Evolutionary conservation across 2,329 filamentous ascomycete genomes (phyloP).

Genomic region (Teratosphaeria pseudoeucalypti): DNA sequence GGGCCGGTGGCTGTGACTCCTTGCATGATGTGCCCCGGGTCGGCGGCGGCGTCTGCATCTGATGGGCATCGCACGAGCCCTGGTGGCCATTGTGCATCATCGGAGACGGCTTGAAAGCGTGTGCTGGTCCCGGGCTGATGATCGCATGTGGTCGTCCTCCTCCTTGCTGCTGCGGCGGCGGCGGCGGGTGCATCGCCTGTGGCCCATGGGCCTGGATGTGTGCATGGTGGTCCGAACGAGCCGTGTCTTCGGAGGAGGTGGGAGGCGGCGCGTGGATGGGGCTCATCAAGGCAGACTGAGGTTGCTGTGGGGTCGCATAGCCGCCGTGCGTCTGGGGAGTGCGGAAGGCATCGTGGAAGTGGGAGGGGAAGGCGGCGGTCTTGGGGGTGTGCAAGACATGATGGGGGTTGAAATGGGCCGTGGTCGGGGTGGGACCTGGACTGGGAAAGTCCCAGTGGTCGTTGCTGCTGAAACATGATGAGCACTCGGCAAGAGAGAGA

Average conservation of each 20-base stretch:
- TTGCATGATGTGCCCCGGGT: slow-evolving; percentile 45
- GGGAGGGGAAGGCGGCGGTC: slow-evolving; percentile 30
- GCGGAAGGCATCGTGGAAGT: slow-evolving; percentile 42
- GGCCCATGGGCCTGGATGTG: slow-evolving; percentile 11
- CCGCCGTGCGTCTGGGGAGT: slow-evolving; percentile 35
- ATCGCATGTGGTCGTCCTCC: slow-evolving; percentile 4
- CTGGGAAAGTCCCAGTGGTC: slow-evolving; percentile 40
- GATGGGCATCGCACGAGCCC: slow-evolving; percentile 24
- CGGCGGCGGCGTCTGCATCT: slow-evolving; percentile 53
- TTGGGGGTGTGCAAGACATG: slow-evolving; percentile 37
- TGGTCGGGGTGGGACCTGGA: slow-evolving; percentile 40
- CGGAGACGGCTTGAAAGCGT: slow-evolving; percentile 3
- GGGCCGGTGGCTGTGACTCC: slow-evolving; percentile 31
- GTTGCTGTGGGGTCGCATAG: slow-evolving; percentile 25
- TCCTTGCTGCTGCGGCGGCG: neutral
- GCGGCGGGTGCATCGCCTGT: slow-evolving; percentile 10
- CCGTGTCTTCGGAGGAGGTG: slow-evolving; percentile 13
- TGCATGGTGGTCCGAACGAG: slow-evolving; percentile 19
- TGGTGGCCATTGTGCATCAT: slow-evolving; percentile 8
- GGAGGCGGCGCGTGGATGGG: slow-evolving; percentile 15
- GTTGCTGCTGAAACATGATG: slow-evolving; percentile 7
- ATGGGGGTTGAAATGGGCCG: slow-evolving; percentile 23
- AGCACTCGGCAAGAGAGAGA: slow-evolving; percentile 2
- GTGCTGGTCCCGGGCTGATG: slow-evolving; percentile 11
- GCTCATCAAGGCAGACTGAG: slow-evolving; percentile 17